These are phyloP conservation scores for Dioscorea alata DNA, from an alignment of 106 monocot genomes.

Conservation along the genomic window DNA sequence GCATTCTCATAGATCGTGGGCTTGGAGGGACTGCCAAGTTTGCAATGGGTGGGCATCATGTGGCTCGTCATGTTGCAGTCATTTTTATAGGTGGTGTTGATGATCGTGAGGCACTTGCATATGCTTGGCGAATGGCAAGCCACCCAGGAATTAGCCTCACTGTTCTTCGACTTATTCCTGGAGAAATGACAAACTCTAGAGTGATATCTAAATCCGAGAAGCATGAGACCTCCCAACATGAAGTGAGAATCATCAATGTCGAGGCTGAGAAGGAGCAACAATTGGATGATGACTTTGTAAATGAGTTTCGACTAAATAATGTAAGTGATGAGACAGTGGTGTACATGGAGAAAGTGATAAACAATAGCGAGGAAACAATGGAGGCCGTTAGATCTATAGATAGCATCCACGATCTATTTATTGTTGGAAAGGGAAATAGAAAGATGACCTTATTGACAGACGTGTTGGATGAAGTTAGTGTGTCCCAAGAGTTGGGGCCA, in stretches of 20 bases:
- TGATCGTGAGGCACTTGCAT: constrained; percentile 54
- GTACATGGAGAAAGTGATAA: constrained; percentile 43
- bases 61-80: constrained; percentile 11
- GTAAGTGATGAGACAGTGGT: constrained; percentile 13
- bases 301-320: constrained; percentile 42
- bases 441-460: constrained; percentile 22
- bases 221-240: neutral
- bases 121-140: constrained; percentile 34
- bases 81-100: constrained; percentile 72
- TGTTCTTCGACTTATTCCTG: constrained; percentile 25
- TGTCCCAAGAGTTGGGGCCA: constrained; percentile 35
- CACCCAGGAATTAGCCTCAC: constrained; percentile 23
- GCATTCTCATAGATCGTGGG: constrained; percentile 52
- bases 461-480: constrained; percentile 48
- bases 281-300: constrained; percentile 46
- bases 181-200: neutral
- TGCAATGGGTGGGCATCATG: neutral
- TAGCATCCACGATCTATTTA: constrained; percentile 29
- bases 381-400: constrained; percentile 35
- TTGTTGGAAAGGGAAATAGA: constrained; percentile 58
- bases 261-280: constrained; percentile 16
- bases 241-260: neutral
- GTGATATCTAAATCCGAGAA: neutral
- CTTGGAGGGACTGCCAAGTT: constrained; percentile 7
- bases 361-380: constrained; percentile 56